Percentiles rank a stretch among this genome's conserved stretches.
Conservation (phyloP, 345 rosid genomes). For the Hypericum androsaemum region DNA sequence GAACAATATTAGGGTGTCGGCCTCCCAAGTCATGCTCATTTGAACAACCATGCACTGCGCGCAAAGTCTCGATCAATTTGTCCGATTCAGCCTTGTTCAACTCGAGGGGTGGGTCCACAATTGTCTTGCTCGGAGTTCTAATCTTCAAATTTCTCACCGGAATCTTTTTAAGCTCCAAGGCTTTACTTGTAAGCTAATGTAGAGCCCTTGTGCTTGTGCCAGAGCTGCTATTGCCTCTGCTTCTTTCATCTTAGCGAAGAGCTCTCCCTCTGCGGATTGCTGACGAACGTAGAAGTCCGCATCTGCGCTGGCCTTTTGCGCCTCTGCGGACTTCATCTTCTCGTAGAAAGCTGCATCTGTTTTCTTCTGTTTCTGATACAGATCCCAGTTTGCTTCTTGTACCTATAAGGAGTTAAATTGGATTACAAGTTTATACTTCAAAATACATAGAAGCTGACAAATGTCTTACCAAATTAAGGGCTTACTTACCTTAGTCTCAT, state of each 20-base stretch:
- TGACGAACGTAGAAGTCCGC: constrained; percentile 10
- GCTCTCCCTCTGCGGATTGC: constrained; percentile 15
- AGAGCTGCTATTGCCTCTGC: too few species aligned
- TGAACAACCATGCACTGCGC: too few species aligned
- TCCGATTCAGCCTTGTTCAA: too few species aligned
- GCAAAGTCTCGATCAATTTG: too few species aligned
- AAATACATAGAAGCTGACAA: too few species aligned
- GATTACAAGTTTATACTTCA: neutral
- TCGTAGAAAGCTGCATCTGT: constrained; percentile 8
- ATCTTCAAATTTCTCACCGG: too few species aligned
- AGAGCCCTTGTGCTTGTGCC: constrained; percentile 16
- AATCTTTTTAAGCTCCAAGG: too few species aligned
- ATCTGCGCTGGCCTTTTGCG: constrained; percentile 7
- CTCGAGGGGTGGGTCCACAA: too few species aligned
- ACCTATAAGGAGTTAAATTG: constrained; percentile 1
- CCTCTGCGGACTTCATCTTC: constrained; percentile 5
- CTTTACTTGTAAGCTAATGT: too few species aligned
- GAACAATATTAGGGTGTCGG: too few species aligned
- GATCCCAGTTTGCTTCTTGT: constrained; percentile 18
- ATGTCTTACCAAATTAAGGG: neutral
- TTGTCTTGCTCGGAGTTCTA: too few species aligned
- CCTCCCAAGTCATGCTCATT: too few species aligned
- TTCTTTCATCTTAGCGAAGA: constrained; percentile 11
- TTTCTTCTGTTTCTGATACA: constrained; percentile 15
- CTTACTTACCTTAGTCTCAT: constrained; percentile 11